Conservation (phyloP, 495 filamentous ascomycete genomes). For the Chaetomium fimeti region DNA sequence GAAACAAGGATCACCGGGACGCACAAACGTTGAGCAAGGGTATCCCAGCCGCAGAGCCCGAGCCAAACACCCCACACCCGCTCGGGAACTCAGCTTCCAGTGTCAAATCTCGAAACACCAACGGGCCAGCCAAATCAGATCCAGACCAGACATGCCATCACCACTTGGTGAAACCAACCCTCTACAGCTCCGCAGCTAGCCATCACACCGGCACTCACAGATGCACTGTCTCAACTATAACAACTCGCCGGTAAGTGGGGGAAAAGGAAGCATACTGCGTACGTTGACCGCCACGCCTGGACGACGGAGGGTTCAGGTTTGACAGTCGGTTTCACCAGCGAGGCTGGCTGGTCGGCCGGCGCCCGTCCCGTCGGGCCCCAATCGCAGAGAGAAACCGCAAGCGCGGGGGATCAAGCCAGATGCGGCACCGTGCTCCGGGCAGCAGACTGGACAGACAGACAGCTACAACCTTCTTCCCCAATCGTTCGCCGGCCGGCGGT, state of each 20-base stretch:
- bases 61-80: neutral
- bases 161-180: neutral
- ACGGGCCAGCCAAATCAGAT: neutral
- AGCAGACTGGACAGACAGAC: neutral
- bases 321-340: conserved; percentile 15
- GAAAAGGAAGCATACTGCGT: too few species aligned
- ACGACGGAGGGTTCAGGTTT: neutral
- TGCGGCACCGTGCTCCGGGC: conserved; percentile 15
- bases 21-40: neutral
- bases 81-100: neutral
- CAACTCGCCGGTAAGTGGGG: neutral
- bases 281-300: too few species aligned
- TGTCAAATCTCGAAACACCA: conserved; percentile 5
- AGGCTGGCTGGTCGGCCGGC: conserved; percentile 2
- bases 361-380: neutral
- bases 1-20: neutral
- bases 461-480: neutral
- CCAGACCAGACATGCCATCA: neutral
- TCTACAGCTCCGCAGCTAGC: neutral
- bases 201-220: neutral
- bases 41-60: neutral
- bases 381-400: neutral
- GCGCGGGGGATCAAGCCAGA: conserved; percentile 11
- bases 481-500: neutral
- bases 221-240: neutral